Conservation (phyloP, 1,139 yeast species). For the Geotrichum carabidarum region DNA sequence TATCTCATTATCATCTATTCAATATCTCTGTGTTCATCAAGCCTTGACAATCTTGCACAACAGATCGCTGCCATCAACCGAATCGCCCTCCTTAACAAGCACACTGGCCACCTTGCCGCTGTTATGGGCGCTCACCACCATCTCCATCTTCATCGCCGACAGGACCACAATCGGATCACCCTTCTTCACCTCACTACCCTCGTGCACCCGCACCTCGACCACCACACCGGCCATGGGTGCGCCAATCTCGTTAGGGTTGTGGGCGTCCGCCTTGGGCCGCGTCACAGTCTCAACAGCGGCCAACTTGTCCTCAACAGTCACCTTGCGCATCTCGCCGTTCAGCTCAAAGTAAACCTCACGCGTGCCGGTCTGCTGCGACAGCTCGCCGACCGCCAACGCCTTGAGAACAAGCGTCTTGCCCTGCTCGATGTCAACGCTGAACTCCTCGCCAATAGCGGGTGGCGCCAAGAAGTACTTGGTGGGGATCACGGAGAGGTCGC, state of each 20-base stretch:
- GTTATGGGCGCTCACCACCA: conserved; percentile 92
- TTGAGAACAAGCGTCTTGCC: conserved; percentile 92
- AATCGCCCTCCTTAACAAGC: conserved; percentile 80
- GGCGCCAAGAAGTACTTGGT: conserved; percentile 86
- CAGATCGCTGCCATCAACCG: conserved; percentile 90
- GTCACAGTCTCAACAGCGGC: conserved; percentile 79
- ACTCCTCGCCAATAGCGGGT: conserved; percentile 81
- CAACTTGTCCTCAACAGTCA: conserved; percentile 80
- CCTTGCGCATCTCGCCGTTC: conserved; percentile 97
- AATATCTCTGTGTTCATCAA: neutral
- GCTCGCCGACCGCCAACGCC: conserved; percentile 88
- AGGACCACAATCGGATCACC: conserved; percentile 94
- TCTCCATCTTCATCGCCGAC: conserved; percentile 99
- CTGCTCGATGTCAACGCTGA: conserved; percentile 82
- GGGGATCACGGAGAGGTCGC: conserved; percentile 91
- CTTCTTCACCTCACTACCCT: conserved; percentile 84
- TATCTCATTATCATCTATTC: too few relatives aligned
- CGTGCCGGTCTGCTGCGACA: conserved; percentile 76
- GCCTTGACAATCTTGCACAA: conserved; percentile 44
- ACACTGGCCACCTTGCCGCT: conserved; percentile 78
- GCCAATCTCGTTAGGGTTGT: conserved; percentile 87
- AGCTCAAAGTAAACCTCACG: conserved; percentile 97
- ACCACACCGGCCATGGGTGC: conserved; percentile 99
- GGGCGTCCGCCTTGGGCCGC: conserved; percentile 84
- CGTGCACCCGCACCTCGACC: conserved; percentile 85